These are phyloP conservation scores for Fusarium falciforme DNA, from an alignment of 2,329 filamentous ascomycete species.

Conservation along the genomic window DNA sequence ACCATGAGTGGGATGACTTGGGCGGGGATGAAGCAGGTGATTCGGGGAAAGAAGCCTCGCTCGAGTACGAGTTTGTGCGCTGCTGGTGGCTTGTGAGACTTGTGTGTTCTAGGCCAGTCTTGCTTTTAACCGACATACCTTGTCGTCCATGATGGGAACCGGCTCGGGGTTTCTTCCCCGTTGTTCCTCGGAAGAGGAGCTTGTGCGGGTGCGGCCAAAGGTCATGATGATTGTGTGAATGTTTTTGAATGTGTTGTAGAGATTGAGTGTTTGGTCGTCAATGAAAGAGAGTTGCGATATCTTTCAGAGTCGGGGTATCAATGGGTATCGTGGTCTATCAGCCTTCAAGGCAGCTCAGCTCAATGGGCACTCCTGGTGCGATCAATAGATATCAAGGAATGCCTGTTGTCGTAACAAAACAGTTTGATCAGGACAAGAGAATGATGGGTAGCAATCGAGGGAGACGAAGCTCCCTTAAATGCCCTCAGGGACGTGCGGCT, in stretches of 20 bases:
- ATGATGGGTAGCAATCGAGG: background rate
- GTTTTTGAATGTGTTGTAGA: background rate
- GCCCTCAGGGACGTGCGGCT: slow-evolving; percentile 12
- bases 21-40: slow-evolving; percentile 44
- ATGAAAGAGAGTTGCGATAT: background rate
- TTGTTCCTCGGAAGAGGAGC: slow-evolving; percentile 35
- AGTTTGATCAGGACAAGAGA: slow-evolving; percentile 7
- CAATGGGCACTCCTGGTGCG: slow-evolving; percentile 37
- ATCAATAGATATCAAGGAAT: slow-evolving; percentile 39
- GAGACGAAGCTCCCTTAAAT: slow-evolving; percentile 32
- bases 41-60: slow-evolving; percentile 40
- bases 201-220: slow-evolving; percentile 22
- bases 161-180: slow-evolving; percentile 39
- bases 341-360: slow-evolving; percentile 33
- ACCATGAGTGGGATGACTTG: slow-evolving; percentile 47
- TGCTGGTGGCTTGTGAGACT: slow-evolving; percentile 39
- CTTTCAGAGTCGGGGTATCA: slow-evolving; percentile 3
- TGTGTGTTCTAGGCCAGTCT: background rate
- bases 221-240: slow-evolving; percentile 18
- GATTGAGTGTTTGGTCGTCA: background rate
- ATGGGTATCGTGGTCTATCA: slow-evolving; percentile 32
- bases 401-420: slow-evolving; percentile 24
- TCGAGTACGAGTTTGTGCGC: slow-evolving; percentile 47
- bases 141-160: slow-evolving; percentile 35
- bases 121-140: slow-evolving; percentile 36